phyloP scores from a whole-genome alignment of 768 basidiomycete species.

The Punctularia strigosozonata region DNA sequence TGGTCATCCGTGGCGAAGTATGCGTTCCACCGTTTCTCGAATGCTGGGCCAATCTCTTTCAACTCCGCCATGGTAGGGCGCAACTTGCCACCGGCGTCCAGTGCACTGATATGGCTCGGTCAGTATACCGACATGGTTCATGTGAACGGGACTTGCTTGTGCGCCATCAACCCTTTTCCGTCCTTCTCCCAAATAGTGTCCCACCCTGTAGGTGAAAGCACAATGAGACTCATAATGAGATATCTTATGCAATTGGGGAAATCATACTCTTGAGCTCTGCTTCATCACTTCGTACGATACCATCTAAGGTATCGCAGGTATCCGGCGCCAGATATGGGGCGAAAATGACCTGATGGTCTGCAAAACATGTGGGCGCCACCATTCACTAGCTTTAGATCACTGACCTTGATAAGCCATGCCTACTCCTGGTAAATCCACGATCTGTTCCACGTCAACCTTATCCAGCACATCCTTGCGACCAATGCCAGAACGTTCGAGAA shows the following conservation, averaged over 20 bases:
- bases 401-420: slow-evolving; percentile 30
- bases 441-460: slow-evolving; percentile 15
- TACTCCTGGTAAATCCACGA: slow-evolving; percentile 28
- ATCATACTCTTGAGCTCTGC: slow-evolving; percentile 5
- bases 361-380: background rate
- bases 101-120: slow-evolving; percentile 23
- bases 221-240: background rate
- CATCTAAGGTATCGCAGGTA: slow-evolving; percentile 8
- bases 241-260: background rate
- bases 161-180: slow-evolving; percentile 37
- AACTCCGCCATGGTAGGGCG: slow-evolving; percentile 40
- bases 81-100: slow-evolving; percentile 45
- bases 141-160: slow-evolving; percentile 30
- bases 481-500: slow-evolving; percentile 44
- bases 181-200: slow-evolving; percentile 20
- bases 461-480: slow-evolving; percentile 20
- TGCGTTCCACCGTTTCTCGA: slow-evolving; percentile 34
- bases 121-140: no score
- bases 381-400: background rate
- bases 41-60: slow-evolving; percentile 34
- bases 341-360: slow-evolving; percentile 10
- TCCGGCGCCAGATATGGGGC: slow-evolving; percentile 7
- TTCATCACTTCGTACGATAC: slow-evolving; percentile 7
- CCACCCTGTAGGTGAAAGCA: slow-evolving; percentile 15
- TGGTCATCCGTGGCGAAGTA: slow-evolving; percentile 29